These are phyloP conservation scores for Aspergillus felis DNA, from an alignment of 2,329 filamentous ascomycete species.

Conservation along the genomic window DNA sequence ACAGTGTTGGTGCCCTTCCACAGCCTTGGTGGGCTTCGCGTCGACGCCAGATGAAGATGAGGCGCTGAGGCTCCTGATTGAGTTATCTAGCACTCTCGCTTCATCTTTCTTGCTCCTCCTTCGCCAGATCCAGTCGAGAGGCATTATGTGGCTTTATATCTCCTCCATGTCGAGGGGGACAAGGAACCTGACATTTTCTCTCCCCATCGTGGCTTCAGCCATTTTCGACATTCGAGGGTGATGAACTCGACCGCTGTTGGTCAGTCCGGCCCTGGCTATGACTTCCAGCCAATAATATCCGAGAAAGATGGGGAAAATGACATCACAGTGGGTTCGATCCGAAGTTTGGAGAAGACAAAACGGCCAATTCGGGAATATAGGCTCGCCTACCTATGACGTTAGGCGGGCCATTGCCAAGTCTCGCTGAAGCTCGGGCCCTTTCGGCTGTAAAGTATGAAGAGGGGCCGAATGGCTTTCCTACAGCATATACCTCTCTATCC, in stretches of 20 bases:
- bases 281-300: not conserved
- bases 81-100: no score
- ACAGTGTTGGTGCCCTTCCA: not conserved
- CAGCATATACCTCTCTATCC: no score
- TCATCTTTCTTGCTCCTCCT: not conserved
- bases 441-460: no score
- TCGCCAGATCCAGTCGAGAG: not conserved
- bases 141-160: not conserved
- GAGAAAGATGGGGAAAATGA: not conserved
- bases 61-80: no score
- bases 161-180: not conserved
- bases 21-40: not conserved
- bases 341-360: not conserved
- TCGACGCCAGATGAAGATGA: not conserved
- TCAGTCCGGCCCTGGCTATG: not conserved
- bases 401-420: not conserved
- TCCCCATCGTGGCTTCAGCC: not conserved
- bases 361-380: not conserved
- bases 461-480: no score
- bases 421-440: not conserved
- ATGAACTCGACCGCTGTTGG: not conserved
- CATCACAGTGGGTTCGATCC: not conserved
- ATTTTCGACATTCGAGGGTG: not conserved
- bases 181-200: not conserved
- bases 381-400: not conserved